Evolutionary conservation across 2,329 filamentous ascomycete species (phyloP).

Genomic region (Fusarium sp.): DNA sequence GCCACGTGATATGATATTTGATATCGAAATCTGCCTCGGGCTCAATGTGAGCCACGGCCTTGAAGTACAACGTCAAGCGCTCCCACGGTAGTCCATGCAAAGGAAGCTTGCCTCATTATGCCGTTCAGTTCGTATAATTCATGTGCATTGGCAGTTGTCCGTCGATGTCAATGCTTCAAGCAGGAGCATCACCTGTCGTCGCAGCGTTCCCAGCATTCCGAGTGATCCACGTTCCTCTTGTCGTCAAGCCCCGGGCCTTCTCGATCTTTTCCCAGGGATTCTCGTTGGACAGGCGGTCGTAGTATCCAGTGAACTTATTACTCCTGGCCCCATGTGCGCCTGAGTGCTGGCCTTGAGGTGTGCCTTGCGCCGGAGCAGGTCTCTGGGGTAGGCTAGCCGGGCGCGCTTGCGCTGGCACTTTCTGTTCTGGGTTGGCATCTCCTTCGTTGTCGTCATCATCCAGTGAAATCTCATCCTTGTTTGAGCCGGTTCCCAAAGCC

Average conservation of each 20-base stretch:
- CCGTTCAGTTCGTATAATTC: not conserved
- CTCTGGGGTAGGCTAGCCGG: conserved; percentile 48
- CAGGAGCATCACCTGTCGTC: conserved; percentile 3
- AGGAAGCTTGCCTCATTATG: too few relatives aligned
- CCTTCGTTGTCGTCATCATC: conserved; percentile 44
- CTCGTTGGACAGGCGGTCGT: conserved; percentile 73
- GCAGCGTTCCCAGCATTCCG: conserved; percentile 6
- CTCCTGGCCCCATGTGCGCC: conserved; percentile 25
- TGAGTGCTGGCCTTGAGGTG: conserved; percentile 23
- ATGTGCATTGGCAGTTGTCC: not conserved
- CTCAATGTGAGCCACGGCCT: not conserved
- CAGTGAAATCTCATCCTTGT: conserved; percentile 59
- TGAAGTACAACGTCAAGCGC: not conserved
- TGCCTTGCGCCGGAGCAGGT: conserved; percentile 32
- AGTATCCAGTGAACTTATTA: conserved; percentile 73
- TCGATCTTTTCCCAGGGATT: conserved; percentile 77
- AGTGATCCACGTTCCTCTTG: conserved; percentile 58
- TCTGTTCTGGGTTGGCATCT: conserved; percentile 25
- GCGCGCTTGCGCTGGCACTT: conserved; percentile 43
- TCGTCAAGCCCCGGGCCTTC: conserved; percentile 53
- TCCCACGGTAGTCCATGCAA: too few relatives aligned
- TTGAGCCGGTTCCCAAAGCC: conserved; percentile 46
- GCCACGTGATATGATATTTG: conserved; percentile 11
- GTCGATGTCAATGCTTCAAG: conserved; percentile 13
- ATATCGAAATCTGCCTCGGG: not conserved